phyloP scores from a whole-genome alignment of 441 rosid genomes.

The Pelargonium fulgidum region DNA sequence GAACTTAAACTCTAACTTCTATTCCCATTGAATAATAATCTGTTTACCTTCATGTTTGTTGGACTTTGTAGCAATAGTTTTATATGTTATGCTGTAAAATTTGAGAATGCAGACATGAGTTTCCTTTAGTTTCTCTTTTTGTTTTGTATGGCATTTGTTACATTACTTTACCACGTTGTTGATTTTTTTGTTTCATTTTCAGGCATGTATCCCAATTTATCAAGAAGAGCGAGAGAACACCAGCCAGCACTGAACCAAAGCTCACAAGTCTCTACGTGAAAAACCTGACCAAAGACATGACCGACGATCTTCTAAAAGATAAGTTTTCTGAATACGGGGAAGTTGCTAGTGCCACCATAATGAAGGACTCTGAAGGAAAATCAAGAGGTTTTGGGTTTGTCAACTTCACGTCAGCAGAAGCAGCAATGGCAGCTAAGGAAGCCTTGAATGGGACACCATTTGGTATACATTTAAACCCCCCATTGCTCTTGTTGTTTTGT shows the following conservation, averaged over 20 bases:
- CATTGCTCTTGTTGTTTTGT: not conserved
- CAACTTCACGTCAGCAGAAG: constrained; percentile 48
- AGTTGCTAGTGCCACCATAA: constrained; percentile 46
- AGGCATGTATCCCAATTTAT: constrained; percentile 68
- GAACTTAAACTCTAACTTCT: not conserved
- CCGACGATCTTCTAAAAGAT: constrained; percentile 45
- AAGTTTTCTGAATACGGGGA: constrained; percentile 58
- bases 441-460: constrained; percentile 43
- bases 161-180: not conserved
- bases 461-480: constrained; percentile 27
- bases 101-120: not conserved
- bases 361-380: constrained; percentile 47
- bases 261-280: constrained; percentile 65
- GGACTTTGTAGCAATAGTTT: not conserved
- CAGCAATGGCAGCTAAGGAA: constrained; percentile 54
- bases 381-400: constrained; percentile 84
- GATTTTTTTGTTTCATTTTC: constrained; percentile 18
- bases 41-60: not conserved
- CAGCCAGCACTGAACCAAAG: constrained; percentile 28
- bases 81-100: not conserved
- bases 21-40: not conserved
- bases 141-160: not conserved
- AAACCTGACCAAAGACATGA: constrained; percentile 40
- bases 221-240: constrained; percentile 48
- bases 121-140: not conserved